Evolutionary conservation across 805 yeast species (phyloP).

Genomic region (Candida michaelii): DNA sequence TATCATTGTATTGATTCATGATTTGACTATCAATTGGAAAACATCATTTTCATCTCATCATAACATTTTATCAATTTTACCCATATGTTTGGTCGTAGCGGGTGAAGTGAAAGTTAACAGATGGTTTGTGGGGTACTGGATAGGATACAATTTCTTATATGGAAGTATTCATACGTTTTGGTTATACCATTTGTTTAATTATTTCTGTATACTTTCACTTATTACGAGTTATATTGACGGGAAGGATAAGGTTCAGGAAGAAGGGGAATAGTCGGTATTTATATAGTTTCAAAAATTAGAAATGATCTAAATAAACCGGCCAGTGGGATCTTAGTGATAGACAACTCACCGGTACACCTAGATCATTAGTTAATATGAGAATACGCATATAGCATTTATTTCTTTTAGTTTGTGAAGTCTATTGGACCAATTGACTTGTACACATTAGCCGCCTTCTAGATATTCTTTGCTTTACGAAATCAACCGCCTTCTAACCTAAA

Average conservation of each 20-base stretch:
- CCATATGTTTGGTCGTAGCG: slow-evolving; percentile 46
- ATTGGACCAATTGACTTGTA: too few species aligned
- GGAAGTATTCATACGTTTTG: slow-evolving; percentile 84
- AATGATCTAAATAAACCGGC: too few species aligned
- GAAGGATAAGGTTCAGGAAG: not conserved
- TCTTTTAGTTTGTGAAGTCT: too few species aligned
- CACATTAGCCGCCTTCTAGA: too few species aligned
- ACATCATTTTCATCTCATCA: slow-evolving; percentile 88
- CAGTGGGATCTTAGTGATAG: too few species aligned
- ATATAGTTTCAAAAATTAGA: too few species aligned
- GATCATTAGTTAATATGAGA: too few species aligned
- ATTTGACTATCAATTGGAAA: slow-evolving; percentile 72
- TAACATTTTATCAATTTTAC: slow-evolving; percentile 73
- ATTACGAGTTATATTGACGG: slow-evolving; percentile 1
- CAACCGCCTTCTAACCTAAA: too few species aligned
- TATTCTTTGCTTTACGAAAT: too few species aligned
- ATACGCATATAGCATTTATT: too few species aligned
- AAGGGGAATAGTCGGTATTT: not conserved
- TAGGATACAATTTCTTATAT: slow-evolving; percentile 62
- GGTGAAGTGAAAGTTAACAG: slow-evolving; percentile 2
- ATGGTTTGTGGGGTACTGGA: slow-evolving; percentile 25
- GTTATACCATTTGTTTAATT: slow-evolving; percentile 75
- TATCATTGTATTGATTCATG: slow-evolving; percentile 77
- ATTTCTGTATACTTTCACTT: slow-evolving; percentile 55
- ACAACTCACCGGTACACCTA: too few species aligned